These are phyloP conservation scores for Iris pallida DNA, from an alignment of 116 monocot genomes.

Conservation along the genomic window DNA sequence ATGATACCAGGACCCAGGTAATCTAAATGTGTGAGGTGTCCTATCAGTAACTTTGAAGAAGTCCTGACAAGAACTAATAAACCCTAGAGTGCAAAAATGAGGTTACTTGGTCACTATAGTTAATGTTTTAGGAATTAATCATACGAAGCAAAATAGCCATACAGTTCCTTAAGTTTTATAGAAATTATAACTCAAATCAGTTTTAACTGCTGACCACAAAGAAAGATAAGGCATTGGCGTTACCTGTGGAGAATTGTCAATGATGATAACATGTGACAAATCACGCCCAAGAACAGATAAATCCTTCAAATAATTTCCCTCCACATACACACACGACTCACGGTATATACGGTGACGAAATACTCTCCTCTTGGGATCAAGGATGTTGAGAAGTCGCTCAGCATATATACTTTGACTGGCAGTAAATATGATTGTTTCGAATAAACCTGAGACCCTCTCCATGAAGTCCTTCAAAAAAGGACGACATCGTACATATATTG, in stretches of 20 bases:
- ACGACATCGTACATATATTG: slow-evolving; percentile 88
- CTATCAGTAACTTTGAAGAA: too few relatives aligned
- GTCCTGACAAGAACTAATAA: too few relatives aligned
- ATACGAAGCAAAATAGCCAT: too few relatives aligned
- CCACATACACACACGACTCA: slow-evolving; percentile 93
- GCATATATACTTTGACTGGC: slow-evolving; percentile 99
- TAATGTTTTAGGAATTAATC: too few relatives aligned
- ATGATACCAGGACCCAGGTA: too few relatives aligned
- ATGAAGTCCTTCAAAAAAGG: slow-evolving; percentile 82
- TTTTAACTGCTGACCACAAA: too few relatives aligned
- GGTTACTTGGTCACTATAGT: too few relatives aligned
- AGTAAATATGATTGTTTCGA: slow-evolving; percentile 96
- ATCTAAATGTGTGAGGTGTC: too few relatives aligned
- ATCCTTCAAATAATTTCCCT: slow-evolving; percentile 98
- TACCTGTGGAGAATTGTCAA: slow-evolving; percentile 99
- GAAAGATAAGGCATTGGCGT: not conserved
- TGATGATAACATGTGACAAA: slow-evolving; percentile 80
- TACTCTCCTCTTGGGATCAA: slow-evolving; percentile 87
- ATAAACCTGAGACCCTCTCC: slow-evolving; percentile 70
- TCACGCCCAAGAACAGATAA: slow-evolving; percentile 90
- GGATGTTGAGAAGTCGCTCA: slow-evolving; percentile 84
- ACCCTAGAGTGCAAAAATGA: too few relatives aligned
- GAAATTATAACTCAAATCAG: too few relatives aligned
- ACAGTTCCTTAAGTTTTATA: too few relatives aligned
- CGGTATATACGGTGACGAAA: slow-evolving; percentile 96